Conservation (phyloP, 352 stramenopile species). For the Phytophthora citrophthora region DNA sequence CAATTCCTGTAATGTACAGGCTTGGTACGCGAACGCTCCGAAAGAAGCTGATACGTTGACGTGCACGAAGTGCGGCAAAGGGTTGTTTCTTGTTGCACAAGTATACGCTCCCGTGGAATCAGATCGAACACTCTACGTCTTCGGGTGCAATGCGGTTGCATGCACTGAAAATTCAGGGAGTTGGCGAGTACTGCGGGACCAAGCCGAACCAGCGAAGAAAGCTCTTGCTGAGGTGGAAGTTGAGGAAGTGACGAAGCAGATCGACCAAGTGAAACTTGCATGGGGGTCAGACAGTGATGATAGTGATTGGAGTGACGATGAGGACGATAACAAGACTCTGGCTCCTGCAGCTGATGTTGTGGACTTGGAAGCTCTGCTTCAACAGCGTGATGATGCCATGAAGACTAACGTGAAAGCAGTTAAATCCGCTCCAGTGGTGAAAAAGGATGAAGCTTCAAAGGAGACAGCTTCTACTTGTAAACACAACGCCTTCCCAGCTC, state of each 20-base stretch:
- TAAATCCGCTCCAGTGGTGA: constrained; percentile 11
- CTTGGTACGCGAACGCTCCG: constrained; percentile 62
- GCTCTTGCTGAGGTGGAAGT: neutral
- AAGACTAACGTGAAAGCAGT: constrained; percentile 18
- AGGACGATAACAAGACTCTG: constrained; percentile 37
- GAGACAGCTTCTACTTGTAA: constrained; percentile 2
- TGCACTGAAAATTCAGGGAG: constrained; percentile 69
- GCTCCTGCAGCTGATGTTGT: constrained; percentile 28
- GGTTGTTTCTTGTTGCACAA: constrained; percentile 76
- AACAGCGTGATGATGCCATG: constrained; percentile 77
- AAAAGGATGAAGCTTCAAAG: constrained; percentile 7
- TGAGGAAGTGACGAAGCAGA: constrained; percentile 18
- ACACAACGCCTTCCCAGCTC: constrained; percentile 54
- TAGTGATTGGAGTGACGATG: constrained; percentile 79
- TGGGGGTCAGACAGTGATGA: constrained; percentile 58
- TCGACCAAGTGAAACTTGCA: constrained; percentile 32
- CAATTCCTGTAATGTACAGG: constrained; percentile 33
- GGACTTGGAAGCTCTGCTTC: constrained; percentile 72
- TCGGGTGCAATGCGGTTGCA: constrained; percentile 83
- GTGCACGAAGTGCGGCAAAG: constrained; percentile 65
- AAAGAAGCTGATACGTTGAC: constrained; percentile 43
- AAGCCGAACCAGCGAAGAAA: constrained; percentile 32
- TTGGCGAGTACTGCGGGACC: constrained; percentile 79
- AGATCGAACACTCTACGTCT: constrained; percentile 82
- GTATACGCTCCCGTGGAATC: constrained; percentile 80